Base-by-base conservation (phyloP, 768 basidiomycete species). In the Amylocystis lapponica region DNA sequence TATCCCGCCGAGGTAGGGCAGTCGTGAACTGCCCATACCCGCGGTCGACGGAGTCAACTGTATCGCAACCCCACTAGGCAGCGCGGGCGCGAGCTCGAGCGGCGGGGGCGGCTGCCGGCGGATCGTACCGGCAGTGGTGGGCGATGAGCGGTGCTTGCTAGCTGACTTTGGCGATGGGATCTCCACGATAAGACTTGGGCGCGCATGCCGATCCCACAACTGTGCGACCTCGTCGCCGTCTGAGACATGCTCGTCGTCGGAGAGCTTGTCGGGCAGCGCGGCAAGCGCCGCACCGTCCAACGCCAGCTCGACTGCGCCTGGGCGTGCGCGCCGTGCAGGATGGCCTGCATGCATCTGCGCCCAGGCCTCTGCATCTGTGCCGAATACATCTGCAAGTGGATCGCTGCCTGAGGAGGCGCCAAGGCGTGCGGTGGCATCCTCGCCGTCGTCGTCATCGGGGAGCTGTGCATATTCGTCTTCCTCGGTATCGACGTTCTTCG, bases 291-390 rank as follows among this genome's bases (percentile, higher is more conserved):
- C 63, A 22, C 67, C 72, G 45, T 74, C 74, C 34, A 82, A 59
- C 13, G 76, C 73, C 8, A 82, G 67, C 19, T 76, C 60, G 30
- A 78, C 71, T 30, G 78, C 59, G 48, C 79, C 70, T 1, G 74
- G 72, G 53, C 76, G 68, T 21, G 8, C 57, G 45, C 35, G 48
- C 46, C 51, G 60, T 53, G 46, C 60, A 51, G 53, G 41, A 13
- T 30, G 11, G 17, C 42, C 32, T 30, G 65, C 54, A 39, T 57
- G 76, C 37, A 83, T 67, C 39, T 76, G 75, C 45, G 68, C 66
- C 81, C 81, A 82, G 1, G 75, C 72, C 49, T 81, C 75, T 48
- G 67, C 75, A 57, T 83, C 82, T n/a, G 71, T 70, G 35, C 81
- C 79, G 62, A 83, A 83, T 6, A 83, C 70, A 49, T 83, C 79